These are phyloP conservation scores for Cutaneotrichosporon arboriforme DNA, from an alignment of 1,284 basidiomycete species.

Conservation along the genomic window DNA sequence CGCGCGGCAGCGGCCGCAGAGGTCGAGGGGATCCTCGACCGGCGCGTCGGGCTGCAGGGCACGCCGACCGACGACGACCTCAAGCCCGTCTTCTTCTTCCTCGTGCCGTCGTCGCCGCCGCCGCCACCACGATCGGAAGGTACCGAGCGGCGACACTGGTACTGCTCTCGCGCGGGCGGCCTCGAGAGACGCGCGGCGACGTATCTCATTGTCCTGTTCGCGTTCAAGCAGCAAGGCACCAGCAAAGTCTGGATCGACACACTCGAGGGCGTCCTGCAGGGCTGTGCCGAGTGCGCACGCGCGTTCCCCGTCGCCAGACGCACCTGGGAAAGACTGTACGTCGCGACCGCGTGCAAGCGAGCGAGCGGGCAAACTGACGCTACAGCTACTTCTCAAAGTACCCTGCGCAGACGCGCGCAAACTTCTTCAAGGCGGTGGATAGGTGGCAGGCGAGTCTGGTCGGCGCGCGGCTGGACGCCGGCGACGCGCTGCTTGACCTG, in stretches of 20 bases:
- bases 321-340: conserved; percentile 62
- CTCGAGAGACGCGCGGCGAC: conserved; percentile 54
- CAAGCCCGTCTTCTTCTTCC: conserved; percentile 54
- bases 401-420: conserved; percentile 47
- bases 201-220: conserved; percentile 72
- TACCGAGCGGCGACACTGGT: conserved; percentile 32
- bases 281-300: conserved; percentile 64
- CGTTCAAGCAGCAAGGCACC: conserved; percentile 56
- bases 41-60: conserved; percentile 17
- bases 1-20: conserved; percentile 6
- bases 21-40: conserved; percentile 36
- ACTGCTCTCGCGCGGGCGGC: conserved; percentile 28
- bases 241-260: conserved; percentile 55
- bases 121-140: background rate
- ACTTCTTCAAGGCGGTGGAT: conserved; percentile 63
- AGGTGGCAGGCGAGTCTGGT: conserved; percentile 56
- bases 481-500: conserved; percentile 31
- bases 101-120: conserved; percentile 40
- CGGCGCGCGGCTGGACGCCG: conserved; percentile 15
- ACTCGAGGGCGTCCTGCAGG: conserved; percentile 55
- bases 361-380: too few relatives aligned
- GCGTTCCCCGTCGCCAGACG: conserved; percentile 61
- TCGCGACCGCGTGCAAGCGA: too few relatives aligned
- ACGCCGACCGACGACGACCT: conserved; percentile 53
- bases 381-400: conserved; percentile 44